Conservation (phyloP, 129 eudicot genomes). For the Chrysanthemum makinoi region DNA sequence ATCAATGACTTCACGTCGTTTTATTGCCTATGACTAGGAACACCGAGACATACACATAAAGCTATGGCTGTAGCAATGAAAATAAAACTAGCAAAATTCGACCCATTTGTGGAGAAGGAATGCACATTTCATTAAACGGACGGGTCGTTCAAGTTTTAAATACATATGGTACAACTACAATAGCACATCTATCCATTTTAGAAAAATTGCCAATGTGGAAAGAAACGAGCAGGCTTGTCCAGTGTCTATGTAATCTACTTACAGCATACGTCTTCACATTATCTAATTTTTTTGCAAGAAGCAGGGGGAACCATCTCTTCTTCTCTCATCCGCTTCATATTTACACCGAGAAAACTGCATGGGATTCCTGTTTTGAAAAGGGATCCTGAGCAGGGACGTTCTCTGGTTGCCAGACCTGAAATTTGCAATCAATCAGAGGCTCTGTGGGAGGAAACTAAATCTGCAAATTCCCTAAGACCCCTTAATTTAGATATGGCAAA, state of each 20-base stretch:
- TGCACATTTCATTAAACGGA: neutral
- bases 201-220: neutral
- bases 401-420: conserved; percentile 35
- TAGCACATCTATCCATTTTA: neutral
- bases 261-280: neutral
- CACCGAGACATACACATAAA: neutral
- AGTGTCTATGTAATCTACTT: neutral
- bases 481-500: neutral
- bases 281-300: conserved; percentile 49
- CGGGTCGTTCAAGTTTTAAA: neutral
- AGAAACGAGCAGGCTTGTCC: neutral
- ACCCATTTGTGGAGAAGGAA: neutral
- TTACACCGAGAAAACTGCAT: conserved; percentile 41
- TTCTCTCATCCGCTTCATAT: conserved; percentile 49
- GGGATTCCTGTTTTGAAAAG: conserved; percentile 19
- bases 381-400: conserved; percentile 5
- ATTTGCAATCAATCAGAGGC: neutral
- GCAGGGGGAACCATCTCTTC: conserved; percentile 38
- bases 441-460: neutral
- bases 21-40: too few relatives aligned
- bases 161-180: conserved; percentile 18
- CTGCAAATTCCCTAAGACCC: neutral
- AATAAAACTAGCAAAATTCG: neutral
- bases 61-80: neutral
- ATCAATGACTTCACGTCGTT: too few relatives aligned